Conservation (phyloP, 163 green algal species). For the Chlorella variabilis region DNA sequence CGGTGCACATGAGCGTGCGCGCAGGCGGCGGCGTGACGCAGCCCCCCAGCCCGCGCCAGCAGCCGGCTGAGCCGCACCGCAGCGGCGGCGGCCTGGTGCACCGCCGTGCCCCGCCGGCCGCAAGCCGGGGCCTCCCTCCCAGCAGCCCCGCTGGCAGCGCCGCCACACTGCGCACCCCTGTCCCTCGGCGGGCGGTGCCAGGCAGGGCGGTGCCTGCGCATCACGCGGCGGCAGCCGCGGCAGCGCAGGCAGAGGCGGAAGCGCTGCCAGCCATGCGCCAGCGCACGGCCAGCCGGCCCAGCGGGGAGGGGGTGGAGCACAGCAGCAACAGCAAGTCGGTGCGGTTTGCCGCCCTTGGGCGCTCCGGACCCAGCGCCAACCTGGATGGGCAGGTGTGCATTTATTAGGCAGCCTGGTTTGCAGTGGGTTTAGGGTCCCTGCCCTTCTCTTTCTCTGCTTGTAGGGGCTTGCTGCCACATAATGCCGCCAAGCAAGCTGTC, state of each 20-base stretch:
- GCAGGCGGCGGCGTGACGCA: too few relatives aligned
- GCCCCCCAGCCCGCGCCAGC: not conserved
- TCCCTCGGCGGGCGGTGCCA: not conserved
- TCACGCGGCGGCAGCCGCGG: not conserved
- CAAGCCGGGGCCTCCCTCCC: too few relatives aligned
- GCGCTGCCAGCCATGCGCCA: not conserved
- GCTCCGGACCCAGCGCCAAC: not conserved
- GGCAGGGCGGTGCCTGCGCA: not conserved
- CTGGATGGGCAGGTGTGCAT: constrained; percentile 12
- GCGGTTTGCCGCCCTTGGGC: not conserved
- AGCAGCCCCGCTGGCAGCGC: not conserved
- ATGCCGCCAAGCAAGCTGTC: too few relatives aligned
- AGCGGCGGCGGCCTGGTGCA: not conserved
- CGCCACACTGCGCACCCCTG: not conserved
- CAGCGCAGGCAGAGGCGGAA: not conserved
- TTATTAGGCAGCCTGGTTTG: too few relatives aligned
- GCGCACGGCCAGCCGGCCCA: too few relatives aligned
- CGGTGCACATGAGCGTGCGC: not conserved
- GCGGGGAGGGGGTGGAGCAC: not conserved
- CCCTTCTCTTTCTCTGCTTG: not conserved
- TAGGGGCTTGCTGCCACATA: too few relatives aligned
- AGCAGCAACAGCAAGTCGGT: not conserved
- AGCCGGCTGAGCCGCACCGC: not conserved
- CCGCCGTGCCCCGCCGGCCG: not conserved
- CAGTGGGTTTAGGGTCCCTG: too few relatives aligned